A percentile compares a stretch with the other conserved stretches of the same genome.
Evolutionary conservation across 179 eudicot species (phyloP).

Genomic region (Heliamphora pulchella): DNA sequence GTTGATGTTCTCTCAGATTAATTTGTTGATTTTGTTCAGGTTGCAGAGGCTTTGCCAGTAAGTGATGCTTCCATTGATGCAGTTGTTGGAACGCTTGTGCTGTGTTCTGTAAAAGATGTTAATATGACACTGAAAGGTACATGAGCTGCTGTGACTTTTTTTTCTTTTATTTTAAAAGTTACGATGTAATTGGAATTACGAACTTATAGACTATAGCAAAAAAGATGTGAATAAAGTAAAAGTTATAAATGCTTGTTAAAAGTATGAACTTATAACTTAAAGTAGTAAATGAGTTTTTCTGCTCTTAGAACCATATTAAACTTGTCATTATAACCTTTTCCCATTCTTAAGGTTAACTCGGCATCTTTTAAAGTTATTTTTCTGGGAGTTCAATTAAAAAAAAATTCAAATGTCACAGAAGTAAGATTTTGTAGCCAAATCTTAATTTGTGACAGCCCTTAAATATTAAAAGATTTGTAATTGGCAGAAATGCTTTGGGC

Average conservation of each 20-base stretch:
- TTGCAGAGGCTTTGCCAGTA: slow-evolving; percentile 82
- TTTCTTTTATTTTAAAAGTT: neutral
- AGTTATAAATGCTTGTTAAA: too few species aligned
- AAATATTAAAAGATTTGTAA: neutral
- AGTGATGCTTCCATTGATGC: slow-evolving; percentile 80
- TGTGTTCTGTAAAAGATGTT: slow-evolving; percentile 84
- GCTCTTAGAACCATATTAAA: neutral
- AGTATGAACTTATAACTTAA: too few species aligned
- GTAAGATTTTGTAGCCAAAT: neutral
- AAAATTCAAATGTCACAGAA: neutral
- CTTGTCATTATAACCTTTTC: neutral
- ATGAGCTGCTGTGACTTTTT: neutral
- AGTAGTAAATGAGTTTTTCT: neutral
- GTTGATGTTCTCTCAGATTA: neutral
- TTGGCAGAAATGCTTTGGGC: neutral
- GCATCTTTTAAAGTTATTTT: neutral
- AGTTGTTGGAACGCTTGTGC: slow-evolving; percentile 86
- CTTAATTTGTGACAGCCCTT: neutral
- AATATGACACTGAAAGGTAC: slow-evolving; percentile 59
- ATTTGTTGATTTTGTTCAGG: slow-evolving; percentile 35
- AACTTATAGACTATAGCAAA: too few species aligned
- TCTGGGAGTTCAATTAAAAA: neutral
- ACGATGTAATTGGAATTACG: too few species aligned
- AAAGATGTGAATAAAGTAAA: too few species aligned
- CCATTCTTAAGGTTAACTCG: neutral